phyloP scores from a whole-genome alignment of 2,329 filamentous ascomycete species.

The Thielaviopsis euricoi region DNA sequence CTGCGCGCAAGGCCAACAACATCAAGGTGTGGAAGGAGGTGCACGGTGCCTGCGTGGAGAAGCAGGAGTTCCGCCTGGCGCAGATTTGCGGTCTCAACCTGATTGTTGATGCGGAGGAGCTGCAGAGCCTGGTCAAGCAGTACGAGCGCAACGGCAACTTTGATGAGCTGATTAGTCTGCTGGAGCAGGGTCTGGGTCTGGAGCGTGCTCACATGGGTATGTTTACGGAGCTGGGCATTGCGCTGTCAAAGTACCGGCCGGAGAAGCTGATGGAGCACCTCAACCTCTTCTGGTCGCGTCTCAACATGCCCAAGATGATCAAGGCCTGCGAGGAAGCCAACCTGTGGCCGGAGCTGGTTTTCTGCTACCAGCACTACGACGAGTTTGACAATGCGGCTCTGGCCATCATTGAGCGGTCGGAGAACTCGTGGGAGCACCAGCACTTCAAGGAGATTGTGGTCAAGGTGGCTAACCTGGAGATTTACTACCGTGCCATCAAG shows the following conservation, averaged over 20 bases:
- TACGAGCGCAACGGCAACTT: slow-evolving; percentile 97
- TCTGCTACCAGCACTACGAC: slow-evolving; percentile 96
- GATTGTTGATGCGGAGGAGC: slow-evolving; percentile 91
- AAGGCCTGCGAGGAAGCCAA: slow-evolving; percentile 84
- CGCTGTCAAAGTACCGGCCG: slow-evolving; percentile 84
- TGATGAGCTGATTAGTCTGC: slow-evolving; percentile 84
- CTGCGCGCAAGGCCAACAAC: slow-evolving; percentile 94
- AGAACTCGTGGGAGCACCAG: slow-evolving; percentile 98
- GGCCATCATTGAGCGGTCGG: slow-evolving; percentile 92
- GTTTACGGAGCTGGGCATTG: slow-evolving; percentile 87
- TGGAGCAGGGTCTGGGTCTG: slow-evolving; percentile 87
- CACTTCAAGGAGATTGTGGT: slow-evolving; percentile 98
- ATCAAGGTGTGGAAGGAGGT: slow-evolving; percentile 99
- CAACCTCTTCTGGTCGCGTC: slow-evolving; percentile 93
- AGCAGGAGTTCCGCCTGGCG: slow-evolving; percentile 97
- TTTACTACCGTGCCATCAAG: slow-evolving; percentile 93
- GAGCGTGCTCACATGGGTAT: slow-evolving; percentile 92
- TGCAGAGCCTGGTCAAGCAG: slow-evolving; percentile 82
- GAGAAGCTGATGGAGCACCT: slow-evolving; percentile 97
- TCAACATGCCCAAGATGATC: slow-evolving; percentile 97
- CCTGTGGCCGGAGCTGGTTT: slow-evolving; percentile 93
- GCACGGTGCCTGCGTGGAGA: slow-evolving; percentile 84
- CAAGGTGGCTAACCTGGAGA: slow-evolving; percentile 96
- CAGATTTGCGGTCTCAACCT: slow-evolving; percentile 98
- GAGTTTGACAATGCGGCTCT: slow-evolving; percentile 95